Conservation (phyloP, 176 grass and related monocot genomes). For the Phragmites australis region DNA sequence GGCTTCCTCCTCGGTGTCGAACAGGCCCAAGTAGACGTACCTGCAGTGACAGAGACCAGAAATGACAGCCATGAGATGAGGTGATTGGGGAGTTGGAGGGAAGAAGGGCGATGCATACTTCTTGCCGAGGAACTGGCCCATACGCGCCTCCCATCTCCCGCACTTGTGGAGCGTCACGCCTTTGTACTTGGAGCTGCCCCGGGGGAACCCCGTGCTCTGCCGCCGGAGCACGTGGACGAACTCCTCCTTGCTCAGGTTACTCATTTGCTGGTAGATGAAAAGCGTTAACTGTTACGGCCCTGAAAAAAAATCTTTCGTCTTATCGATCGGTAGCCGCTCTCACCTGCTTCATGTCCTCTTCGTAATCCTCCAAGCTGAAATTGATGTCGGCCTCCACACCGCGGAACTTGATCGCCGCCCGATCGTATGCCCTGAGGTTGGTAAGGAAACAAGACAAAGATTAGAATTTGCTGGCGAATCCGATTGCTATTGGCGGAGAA, state of each 20-base stretch:
- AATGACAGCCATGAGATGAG: slow-evolving; percentile 18
- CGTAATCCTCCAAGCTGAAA: slow-evolving; percentile 87
- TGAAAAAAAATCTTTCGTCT: neutral
- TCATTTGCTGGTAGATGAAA: slow-evolving; percentile 52
- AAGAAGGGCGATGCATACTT: slow-evolving; percentile 48
- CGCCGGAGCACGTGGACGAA: slow-evolving; percentile 95
- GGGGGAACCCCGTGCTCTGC: slow-evolving; percentile 85
- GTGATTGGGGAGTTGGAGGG: neutral
- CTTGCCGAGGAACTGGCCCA: slow-evolving; percentile 96
- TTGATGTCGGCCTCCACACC: slow-evolving; percentile 95
- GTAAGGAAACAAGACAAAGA: neutral
- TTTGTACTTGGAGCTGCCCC: slow-evolving; percentile 93
- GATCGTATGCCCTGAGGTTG: slow-evolving; percentile 78
- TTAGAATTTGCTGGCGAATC: slow-evolving; percentile 4
- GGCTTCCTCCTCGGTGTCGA: slow-evolving; percentile 87
- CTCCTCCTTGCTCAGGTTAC: slow-evolving; percentile 92
- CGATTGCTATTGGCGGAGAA: neutral
- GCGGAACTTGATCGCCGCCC: slow-evolving; percentile 95
- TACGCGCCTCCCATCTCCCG: slow-evolving; percentile 94
- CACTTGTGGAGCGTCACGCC: slow-evolving; percentile 99
- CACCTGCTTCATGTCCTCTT: slow-evolving; percentile 95
- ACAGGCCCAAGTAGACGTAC: slow-evolving; percentile 87
- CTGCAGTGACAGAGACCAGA: slow-evolving; percentile 31
- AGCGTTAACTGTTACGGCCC: neutral
- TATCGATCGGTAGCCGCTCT: neutral